phyloP scores from a whole-genome alignment of 108 stramenopile genomes.

The Aureococcus anophagefferens region DNA sequence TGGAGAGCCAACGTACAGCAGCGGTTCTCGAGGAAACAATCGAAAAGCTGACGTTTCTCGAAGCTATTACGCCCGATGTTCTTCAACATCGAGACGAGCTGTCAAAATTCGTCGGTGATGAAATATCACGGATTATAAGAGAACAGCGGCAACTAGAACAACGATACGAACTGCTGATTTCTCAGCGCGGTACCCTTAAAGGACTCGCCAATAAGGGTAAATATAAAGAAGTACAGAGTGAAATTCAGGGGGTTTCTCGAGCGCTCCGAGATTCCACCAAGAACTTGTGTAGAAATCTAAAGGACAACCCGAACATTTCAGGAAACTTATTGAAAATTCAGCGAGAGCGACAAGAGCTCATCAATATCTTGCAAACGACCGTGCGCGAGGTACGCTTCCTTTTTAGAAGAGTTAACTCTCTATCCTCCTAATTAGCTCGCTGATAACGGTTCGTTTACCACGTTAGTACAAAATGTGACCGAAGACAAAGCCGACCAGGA shows the following conservation, averaged over 20 bases:
- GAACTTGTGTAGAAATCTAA: conserved; percentile 45
- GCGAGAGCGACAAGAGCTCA: conserved; percentile 44
- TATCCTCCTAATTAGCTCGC: not conserved
- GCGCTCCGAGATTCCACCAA: conserved; percentile 49
- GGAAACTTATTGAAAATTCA: conserved; percentile 53
- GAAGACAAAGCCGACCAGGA: conserved; percentile 2
- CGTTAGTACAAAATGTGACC: not conserved
- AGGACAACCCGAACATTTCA: conserved; percentile 54
- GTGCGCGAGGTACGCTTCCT: conserved; percentile 26
- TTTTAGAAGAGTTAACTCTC: too few species aligned
- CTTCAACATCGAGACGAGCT: conserved; percentile 54
- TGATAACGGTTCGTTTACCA: not conserved
- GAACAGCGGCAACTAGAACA: conserved; percentile 2
- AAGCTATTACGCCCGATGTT: conserved; percentile 46
- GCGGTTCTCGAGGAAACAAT: conserved; percentile 19
- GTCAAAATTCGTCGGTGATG: conserved; percentile 53
- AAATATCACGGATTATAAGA: conserved; percentile 11
- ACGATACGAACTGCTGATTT: conserved; percentile 28
- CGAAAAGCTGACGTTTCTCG: conserved; percentile 22
- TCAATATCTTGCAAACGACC: conserved; percentile 31
- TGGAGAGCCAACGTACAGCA: not conserved
- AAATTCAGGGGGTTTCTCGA: conserved; percentile 50
- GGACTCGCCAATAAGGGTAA: conserved; percentile 48
- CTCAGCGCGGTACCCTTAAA: conserved; percentile 39
- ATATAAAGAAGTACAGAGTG: conserved; percentile 47